Conservation (phyloP, 495 filamentous ascomycete species). For the Geopyxis carbonaria region DNA sequence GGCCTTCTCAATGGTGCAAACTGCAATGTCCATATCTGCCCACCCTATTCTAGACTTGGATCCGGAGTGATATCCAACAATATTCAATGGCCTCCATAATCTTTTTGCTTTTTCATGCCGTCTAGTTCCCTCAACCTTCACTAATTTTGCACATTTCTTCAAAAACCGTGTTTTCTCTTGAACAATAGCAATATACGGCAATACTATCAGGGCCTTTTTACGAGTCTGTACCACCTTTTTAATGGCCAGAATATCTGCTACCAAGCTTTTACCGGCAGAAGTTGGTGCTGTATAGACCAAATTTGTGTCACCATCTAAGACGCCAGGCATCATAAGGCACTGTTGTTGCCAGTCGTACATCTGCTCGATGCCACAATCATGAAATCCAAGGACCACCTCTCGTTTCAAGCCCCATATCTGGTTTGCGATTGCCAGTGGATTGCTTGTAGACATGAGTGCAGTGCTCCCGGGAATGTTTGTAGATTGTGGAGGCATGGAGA, state of each 20-base stretch:
- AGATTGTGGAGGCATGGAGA: neutral
- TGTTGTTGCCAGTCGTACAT: slow-evolving; percentile 79
- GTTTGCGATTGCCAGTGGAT: slow-evolving; percentile 29
- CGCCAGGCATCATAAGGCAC: slow-evolving; percentile 50
- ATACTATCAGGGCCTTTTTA: slow-evolving; percentile 57
- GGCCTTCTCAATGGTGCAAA: slow-evolving; percentile 79
- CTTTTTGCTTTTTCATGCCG: slow-evolving; percentile 24
- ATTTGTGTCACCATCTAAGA: slow-evolving; percentile 48
- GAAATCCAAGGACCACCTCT: slow-evolving; percentile 47
- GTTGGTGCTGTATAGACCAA: slow-evolving; percentile 75
- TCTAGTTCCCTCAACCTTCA: slow-evolving; percentile 32
- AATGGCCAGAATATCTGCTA: slow-evolving; percentile 44
- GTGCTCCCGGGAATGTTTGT: neutral
- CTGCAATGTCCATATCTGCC: slow-evolving; percentile 61
- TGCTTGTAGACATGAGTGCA: neutral
- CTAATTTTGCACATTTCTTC: slow-evolving; percentile 46
- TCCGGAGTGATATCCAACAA: slow-evolving; percentile 62
- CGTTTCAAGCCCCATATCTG: slow-evolving; percentile 46
- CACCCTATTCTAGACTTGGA: slow-evolving; percentile 46
- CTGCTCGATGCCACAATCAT: slow-evolving; percentile 41
- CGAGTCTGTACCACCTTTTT: slow-evolving; percentile 49
- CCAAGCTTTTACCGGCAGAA: slow-evolving; percentile 61
- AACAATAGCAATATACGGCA: slow-evolving; percentile 69
- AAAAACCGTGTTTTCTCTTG: slow-evolving; percentile 72
- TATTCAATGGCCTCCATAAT: slow-evolving; percentile 37